Conservation (phyloP, 2,329 filamentous ascomycete genomes). For the Didymella glomerata region DNA sequence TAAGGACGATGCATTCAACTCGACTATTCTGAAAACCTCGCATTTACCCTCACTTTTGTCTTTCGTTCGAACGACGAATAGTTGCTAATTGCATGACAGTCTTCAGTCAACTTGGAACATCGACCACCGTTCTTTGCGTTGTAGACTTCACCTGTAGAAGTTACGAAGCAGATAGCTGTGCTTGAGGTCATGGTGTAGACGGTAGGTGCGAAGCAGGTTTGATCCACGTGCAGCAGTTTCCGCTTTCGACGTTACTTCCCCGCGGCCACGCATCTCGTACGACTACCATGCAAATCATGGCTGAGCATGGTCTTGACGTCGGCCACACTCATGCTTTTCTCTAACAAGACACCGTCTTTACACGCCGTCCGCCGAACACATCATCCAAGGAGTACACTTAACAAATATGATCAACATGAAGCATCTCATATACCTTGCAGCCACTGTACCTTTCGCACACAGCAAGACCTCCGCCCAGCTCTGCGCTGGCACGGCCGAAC, state of each 20-base stretch:
- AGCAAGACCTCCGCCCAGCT: conserved; percentile 44
- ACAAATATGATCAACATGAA: conserved; percentile 32
- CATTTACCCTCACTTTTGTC: conserved; percentile 5
- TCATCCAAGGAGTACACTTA: conserved; percentile 17
- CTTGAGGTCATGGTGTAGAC: neutral
- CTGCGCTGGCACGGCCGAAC: conserved; percentile 45
- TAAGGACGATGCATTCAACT: conserved; percentile 48
- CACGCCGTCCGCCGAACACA: conserved; percentile 6
- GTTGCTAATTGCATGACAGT: conserved; percentile 11
- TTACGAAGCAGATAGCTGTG: conserved; percentile 15
- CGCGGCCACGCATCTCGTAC: neutral
- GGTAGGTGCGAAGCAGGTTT: neutral
- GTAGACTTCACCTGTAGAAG: conserved; percentile 3
- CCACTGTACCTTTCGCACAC: conserved; percentile 25
- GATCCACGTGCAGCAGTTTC: neutral
- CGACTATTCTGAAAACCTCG: conserved; percentile 45
- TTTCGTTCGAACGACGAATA: neutral
- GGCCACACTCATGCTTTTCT: neutral
- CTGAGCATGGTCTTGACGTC: neutral
- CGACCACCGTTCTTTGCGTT: conserved; percentile 18
- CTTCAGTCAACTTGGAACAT: neutral
- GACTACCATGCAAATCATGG: neutral
- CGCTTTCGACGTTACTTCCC: neutral
- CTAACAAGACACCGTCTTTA: neutral
- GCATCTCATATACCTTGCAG: conserved; percentile 26